A percentile compares a stretch with the other conserved stretches of the same genome.
phyloP scores from a whole-genome alignment of 345 rosid species.

The Eucalyptus albens region DNA sequence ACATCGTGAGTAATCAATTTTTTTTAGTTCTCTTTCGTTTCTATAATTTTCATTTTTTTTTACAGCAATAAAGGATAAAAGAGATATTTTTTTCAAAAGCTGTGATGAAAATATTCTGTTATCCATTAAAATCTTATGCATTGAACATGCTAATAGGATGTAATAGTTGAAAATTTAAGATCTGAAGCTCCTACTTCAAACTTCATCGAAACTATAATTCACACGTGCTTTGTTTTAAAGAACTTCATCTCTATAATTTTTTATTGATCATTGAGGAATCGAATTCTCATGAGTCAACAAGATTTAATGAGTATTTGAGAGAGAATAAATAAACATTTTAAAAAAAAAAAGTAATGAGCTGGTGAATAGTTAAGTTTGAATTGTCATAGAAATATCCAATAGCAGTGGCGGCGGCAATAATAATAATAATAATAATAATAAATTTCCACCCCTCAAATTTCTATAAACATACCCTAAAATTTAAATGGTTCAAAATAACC shows the following conservation, averaged over 20 bases:
- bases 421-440: not conserved
- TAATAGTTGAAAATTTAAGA: too few species aligned
- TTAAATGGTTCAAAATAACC: not conserved
- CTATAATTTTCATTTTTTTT: too few species aligned
- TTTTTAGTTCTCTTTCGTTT: not conserved
- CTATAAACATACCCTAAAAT: not conserved
- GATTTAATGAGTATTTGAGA: not conserved
- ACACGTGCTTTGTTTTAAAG: not conserved
- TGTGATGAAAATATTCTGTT: too few species aligned
- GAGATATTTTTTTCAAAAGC: too few species aligned
- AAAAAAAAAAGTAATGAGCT: not conserved
- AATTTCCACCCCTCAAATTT: not conserved
- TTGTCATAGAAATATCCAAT: not conserved
- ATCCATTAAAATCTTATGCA: too few species aligned
- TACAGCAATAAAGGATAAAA: too few species aligned
- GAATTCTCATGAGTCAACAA: not conserved
- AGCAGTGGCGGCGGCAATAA: rapidly evolving
- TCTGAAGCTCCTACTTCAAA: too few species aligned
- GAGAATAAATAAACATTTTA: not conserved
- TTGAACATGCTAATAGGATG: too few species aligned
- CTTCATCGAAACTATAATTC: not conserved
- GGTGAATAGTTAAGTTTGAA: not conserved
- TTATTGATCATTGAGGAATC: not conserved
- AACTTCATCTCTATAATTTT: not conserved
- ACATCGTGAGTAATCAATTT: too few species aligned